Evolutionary conservation across 192 early-diverging fungal species (phyloP).

Genomic region (Mortierella claussenii): DNA sequence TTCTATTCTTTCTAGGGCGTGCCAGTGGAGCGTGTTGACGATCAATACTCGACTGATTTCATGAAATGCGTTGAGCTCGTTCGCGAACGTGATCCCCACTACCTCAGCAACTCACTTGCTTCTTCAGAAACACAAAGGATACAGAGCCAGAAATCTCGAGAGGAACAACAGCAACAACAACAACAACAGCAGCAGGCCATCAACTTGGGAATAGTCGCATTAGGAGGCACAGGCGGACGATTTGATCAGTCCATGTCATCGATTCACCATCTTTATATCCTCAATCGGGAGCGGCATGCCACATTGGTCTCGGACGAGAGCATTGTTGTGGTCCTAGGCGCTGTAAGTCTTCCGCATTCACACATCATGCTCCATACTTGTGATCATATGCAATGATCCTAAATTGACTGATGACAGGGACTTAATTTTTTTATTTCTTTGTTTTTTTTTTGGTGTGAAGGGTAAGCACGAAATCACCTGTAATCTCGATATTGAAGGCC

Average conservation of each 20-base stretch:
- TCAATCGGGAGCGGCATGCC: constrained; percentile 70
- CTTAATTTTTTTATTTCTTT: neutral
- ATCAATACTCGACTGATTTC: constrained; percentile 85
- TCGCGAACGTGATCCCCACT: constrained; percentile 50
- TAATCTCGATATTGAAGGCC: constrained; percentile 74
- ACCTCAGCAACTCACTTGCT: neutral
- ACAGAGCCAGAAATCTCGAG: too few species aligned
- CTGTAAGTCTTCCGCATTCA: constrained; percentile 69
- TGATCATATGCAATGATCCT: too few species aligned
- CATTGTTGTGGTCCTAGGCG: constrained; percentile 73
- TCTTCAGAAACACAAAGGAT: too few species aligned
- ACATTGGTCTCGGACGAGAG: constrained; percentile 78
- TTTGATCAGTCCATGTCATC: constrained; percentile 90
- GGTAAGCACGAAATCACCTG: constrained; percentile 76
- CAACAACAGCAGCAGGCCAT: constrained; percentile 12
- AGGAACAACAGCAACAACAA: neutral
- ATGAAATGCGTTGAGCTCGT: constrained; percentile 82
- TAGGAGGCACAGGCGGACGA: constrained; percentile 86
- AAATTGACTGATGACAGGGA: too few species aligned
- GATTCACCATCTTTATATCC: constrained; percentile 76
- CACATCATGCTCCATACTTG: too few species aligned
- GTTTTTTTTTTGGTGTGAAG: constrained; percentile 36
- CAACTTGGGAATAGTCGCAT: constrained; percentile 69
- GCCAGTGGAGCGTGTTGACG: constrained; percentile 55
- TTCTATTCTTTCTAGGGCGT: constrained; percentile 54